Percentiles rank a stretch among this genome's conserved stretches.
Conservation (phyloP, 495 filamentous ascomycete genomes). For the Chaetomium fimeti region DNA sequence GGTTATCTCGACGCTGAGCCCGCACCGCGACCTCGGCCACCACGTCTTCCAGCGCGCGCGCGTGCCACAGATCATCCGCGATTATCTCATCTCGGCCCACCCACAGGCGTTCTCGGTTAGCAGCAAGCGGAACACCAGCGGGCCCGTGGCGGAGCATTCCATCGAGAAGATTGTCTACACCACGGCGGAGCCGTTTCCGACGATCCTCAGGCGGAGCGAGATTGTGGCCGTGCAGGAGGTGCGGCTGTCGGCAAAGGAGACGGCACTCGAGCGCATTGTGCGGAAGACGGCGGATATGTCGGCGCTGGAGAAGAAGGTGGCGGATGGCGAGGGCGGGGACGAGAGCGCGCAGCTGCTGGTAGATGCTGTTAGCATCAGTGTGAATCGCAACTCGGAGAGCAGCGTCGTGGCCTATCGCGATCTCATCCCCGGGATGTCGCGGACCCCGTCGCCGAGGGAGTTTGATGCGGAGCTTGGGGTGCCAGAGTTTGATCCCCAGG, state of each 20-base stretch:
- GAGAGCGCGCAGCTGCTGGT: conserved; percentile 59
- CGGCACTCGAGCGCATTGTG: conserved; percentile 85
- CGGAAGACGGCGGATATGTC: conserved; percentile 86
- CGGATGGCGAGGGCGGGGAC: conserved; percentile 67
- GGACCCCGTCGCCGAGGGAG: conserved; percentile 45
- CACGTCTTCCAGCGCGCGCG: conserved; percentile 85
- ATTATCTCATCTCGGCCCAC: conserved; percentile 75
- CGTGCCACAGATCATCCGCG: conserved; percentile 75
- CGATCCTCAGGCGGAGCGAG: conserved; percentile 84
- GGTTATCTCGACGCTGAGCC: conserved; percentile 74
- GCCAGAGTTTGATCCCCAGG: conserved; percentile 60
- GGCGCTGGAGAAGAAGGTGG: conserved; percentile 68
- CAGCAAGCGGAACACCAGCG: conserved; percentile 61
- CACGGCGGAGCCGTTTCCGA: conserved; percentile 84
- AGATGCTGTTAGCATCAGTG: conserved; percentile 69
- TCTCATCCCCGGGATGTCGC: conserved; percentile 57
- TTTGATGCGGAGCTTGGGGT: conserved; percentile 50
- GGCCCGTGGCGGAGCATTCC: conserved; percentile 65
- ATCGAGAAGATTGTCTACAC: conserved; percentile 86
- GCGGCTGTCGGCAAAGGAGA: conserved; percentile 71
- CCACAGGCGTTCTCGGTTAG: conserved; percentile 73
- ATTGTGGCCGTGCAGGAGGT: conserved; percentile 65
- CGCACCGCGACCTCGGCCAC: conserved; percentile 77
- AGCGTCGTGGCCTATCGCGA: conserved; percentile 74
- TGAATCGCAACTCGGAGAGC: conserved; percentile 63